Conservation (phyloP, 164 flowering plant species). For the Santalum album region DNA sequence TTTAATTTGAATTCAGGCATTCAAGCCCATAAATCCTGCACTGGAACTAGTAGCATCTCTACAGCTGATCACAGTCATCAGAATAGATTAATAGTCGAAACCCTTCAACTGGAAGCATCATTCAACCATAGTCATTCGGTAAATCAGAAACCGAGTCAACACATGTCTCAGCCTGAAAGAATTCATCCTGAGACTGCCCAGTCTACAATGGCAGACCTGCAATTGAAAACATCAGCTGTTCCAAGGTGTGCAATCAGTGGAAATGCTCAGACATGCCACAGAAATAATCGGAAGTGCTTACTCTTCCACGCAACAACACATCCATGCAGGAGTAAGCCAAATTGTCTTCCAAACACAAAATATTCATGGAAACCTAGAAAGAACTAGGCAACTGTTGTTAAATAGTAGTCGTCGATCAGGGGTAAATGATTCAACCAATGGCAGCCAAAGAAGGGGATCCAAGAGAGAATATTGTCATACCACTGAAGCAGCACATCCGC, state of each 20-base stretch:
- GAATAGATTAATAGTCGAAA: slow-evolving; percentile 3
- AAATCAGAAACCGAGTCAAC: slow-evolving; percentile 4
- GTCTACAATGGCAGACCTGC: slow-evolving; percentile 11
- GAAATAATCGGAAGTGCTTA: slow-evolving; percentile 4
- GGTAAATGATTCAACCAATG: slow-evolving; percentile 3
- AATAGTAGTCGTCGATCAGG: slow-evolving; percentile 15
- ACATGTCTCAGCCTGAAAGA: slow-evolving; percentile 3
- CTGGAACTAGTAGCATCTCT: neutral
- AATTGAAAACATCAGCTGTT: slow-evolving; percentile 3
- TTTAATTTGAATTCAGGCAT: slow-evolving; percentile 12
- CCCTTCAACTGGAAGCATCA: slow-evolving; percentile 6
- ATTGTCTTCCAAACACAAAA: slow-evolving; percentile 8
- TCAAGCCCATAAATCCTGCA: slow-evolving; percentile 8
- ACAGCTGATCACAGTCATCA: slow-evolving; percentile 9
- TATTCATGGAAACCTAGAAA: slow-evolving; percentile 5
- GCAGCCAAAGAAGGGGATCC: slow-evolving; percentile 17
- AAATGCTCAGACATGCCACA: slow-evolving; percentile 9
- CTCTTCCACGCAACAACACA: slow-evolving; percentile 11
- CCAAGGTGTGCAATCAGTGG: slow-evolving; percentile 7
- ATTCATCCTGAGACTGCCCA: slow-evolving; percentile 1
- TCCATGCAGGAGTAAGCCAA: slow-evolving; percentile 13
- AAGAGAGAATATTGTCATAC: slow-evolving; percentile 23
- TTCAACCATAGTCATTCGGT: neutral
- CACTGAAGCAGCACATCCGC: slow-evolving; percentile 5
- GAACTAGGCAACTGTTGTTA: slow-evolving; percentile 1